These are phyloP conservation scores for Spinellus fusiger DNA, from an alignment of 192 early-diverging fungal genomes.

Conservation along the genomic window DNA sequence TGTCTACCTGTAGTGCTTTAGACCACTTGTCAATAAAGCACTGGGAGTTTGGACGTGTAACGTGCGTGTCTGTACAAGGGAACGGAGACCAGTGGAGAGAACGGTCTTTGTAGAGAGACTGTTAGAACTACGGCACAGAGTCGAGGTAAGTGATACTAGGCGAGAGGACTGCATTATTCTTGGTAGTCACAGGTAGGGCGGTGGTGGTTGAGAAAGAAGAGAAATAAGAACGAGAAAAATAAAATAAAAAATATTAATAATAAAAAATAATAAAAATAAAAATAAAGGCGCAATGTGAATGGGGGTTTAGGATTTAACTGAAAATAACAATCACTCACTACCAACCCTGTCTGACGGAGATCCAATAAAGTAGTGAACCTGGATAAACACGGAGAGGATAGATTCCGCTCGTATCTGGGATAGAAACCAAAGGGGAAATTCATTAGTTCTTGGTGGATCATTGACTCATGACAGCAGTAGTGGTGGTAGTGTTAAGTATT, in stretches of 20 bases:
- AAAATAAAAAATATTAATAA: background rate
- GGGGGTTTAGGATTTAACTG: background rate
- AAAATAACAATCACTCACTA: background rate
- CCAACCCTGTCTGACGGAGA: no score
- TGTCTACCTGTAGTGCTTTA: slow-evolving; percentile 20
- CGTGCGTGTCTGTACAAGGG: slow-evolving; percentile 16
- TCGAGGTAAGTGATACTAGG: slow-evolving; percentile 1
- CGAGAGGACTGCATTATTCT: slow-evolving; percentile 3
- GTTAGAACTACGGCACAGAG: background rate
- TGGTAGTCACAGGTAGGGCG: no score
- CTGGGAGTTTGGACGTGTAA: slow-evolving; percentile 23
- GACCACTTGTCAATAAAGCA: slow-evolving; percentile 7
- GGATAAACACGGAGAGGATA: no score
- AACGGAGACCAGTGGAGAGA: slow-evolving; percentile 7
- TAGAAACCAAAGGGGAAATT: no score
- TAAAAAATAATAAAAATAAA: background rate
- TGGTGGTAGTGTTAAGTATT: no score
- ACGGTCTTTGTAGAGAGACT: slow-evolving; percentile 1
- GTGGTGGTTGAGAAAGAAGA: background rate
- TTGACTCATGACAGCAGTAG: no score
- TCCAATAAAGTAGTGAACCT: no score
- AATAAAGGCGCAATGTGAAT: no score
- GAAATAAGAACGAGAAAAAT: background rate
- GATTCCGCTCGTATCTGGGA: no score
- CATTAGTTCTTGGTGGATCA: no score